Base-by-base conservation (phyloP, 192 early-diverging fungal species). In the Gigaspora rosea region DNA sequence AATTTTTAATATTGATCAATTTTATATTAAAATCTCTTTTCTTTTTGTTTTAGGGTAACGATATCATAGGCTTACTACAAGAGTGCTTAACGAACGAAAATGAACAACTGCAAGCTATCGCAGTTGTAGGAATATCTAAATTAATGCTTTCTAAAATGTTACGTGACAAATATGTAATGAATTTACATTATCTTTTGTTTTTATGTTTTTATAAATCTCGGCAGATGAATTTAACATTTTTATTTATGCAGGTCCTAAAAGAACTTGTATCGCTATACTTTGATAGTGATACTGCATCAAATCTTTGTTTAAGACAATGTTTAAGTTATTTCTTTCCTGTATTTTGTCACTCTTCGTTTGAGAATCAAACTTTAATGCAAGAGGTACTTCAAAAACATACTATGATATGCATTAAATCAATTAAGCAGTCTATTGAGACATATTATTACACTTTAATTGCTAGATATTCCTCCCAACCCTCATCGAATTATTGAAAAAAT, bases 251-350 rank as follows among this genome's bases (percentile, higher is more conserved):
- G 91, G 82, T 90, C 62, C 81, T 97, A 62, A 87, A 92, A 52
- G 84, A 89, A 78, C 78, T 97, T 79, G 82, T 95, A n/a, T 81
- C 94, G 0, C 79, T 95, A 18, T 97, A 96, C 82, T 96, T 92
- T 81, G 90, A 95, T 80, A 92, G 92, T 18, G 76, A 82, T 2
- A 94, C 92, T 8, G 82, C 77, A 12, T 76, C 65, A 47, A 95
- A 95, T 77, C 82, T 90, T 62, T 86, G 89, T 13, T 82, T n/a
- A n/a, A n/a, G n/a, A n/a, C n/a, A n/a, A n/a, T n/a, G n/a, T n/a
- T n/a, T n/a, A n/a, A n/a, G n/a, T n/a, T n/a, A n/a, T n/a, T n/a
- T n/a, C n/a, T n/a, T n/a, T n/a, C n/a, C n/a, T n/a, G n/a, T n/a
- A n/a, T n/a, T n/a, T n/a, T n/a, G n/a, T n/a, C n/a, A n/a, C n/a